Evolutionary conservation across 1,139 yeast species (phyloP).

Genomic region (Kurtzmaniella quercitrusa): DNA sequence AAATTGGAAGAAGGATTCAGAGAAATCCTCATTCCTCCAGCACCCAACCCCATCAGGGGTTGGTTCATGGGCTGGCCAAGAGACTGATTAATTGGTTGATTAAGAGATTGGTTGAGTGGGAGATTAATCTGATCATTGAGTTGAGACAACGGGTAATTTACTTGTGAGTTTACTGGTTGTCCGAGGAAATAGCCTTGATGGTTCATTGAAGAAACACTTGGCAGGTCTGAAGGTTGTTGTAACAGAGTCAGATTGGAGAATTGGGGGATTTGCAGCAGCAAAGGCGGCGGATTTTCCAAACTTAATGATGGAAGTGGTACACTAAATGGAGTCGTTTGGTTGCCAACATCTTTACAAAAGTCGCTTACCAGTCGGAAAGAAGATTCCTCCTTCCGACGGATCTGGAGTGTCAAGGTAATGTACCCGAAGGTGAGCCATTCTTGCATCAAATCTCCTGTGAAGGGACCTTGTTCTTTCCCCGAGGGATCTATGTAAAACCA

Average conservation of each 20-base stretch:
- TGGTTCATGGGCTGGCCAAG: conserved; percentile 14
- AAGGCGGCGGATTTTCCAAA: conserved; percentile 6
- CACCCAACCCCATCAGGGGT: conserved; percentile 20
- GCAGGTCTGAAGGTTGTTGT: background rate
- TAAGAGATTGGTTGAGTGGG: conserved; percentile 10
- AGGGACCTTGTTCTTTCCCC: conserved; percentile 78
- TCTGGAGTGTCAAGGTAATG: conserved; percentile 49
- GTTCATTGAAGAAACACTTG: background rate
- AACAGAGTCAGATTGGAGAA: background rate
- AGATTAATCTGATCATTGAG: conserved; percentile 6
- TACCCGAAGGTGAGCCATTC: conserved; percentile 68
- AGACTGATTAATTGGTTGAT: conserved; percentile 2
- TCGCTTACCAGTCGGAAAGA: conserved; percentile 39
- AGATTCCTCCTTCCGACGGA: conserved; percentile 52
- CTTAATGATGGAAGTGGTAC: conserved; percentile 36
- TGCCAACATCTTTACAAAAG: conserved; percentile 44
- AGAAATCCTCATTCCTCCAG: conserved; percentile 19
- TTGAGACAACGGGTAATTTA: conserved; percentile 4
- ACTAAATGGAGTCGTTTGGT: conserved; percentile 56
- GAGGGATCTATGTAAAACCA: conserved; percentile 76
- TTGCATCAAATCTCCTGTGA: conserved; percentile 71
- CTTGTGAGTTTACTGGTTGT: background rate
- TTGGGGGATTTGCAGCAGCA: conserved; percentile 2
- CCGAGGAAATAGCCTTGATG: background rate
- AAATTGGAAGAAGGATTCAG: conserved; percentile 12